Evolutionary conservation across 2,329 filamentous ascomycete genomes (phyloP), one percentile per base, ranked within the genome.

Genomic region (Aspergillus chevalieri): DNA sequence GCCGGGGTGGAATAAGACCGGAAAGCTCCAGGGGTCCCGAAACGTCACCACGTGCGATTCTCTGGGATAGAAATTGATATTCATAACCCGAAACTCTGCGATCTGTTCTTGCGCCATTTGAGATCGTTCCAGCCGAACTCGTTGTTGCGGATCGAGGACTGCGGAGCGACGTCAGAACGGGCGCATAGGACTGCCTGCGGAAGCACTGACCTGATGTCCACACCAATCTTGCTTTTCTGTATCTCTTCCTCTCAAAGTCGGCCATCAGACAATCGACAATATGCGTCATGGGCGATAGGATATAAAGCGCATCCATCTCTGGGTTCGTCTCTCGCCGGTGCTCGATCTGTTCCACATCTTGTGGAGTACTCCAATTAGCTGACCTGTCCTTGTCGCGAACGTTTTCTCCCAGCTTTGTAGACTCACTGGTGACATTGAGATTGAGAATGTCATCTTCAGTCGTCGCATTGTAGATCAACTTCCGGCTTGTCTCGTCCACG

Each of bases 391-490:
- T 41, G 17, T 41, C 38, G 38, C 38, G 19, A 41, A 19, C 17
- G 17, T 30, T 30, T 30, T 30, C 19, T 41, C 15, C n/a, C 38
- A 15, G 19, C 22, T 19, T 41, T 10, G 24, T 41, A 17, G 17
- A 61, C 85, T 67, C 79, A 95, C 91, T 95, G 59, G 91, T 92
- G 71, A 98, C 88, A 68, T 95, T 95, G 72, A 90, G 84, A 68
- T 95, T 94, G 73, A 98, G 85, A 58, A 98, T 94, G 64, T 96
- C 89, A 81, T 98, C 92, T 76, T 96, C 87, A 64, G 89, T 92
- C 67, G 92, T 82, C 43, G 89, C 87, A 77, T 92, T 95, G 72
- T 95, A 86, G 61, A 98, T 80, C 61, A 98, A 81, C 70, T 86
- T 91, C 68, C 85, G 85, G 67, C 89, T 91, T 49, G 77, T 79